phyloP scores from a whole-genome alignment of 495 filamentous ascomycete species.

The Penicillium egyptiacum region DNA sequence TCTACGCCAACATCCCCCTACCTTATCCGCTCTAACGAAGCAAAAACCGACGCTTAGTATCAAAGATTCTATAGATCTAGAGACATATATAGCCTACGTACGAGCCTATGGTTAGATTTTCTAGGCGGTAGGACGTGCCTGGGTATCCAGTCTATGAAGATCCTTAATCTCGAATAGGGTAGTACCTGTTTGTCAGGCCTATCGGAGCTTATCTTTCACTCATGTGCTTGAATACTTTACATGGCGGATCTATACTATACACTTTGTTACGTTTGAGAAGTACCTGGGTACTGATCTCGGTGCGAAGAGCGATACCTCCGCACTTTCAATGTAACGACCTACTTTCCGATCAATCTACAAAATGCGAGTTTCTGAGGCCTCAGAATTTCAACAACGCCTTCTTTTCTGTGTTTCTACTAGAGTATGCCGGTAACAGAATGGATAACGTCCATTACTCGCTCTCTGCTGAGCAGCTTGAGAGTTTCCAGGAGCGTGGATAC shows the following conservation, averaged over 20 bases:
- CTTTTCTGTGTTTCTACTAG: neutral
- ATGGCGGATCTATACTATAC: neutral
- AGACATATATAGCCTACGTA: too few species aligned
- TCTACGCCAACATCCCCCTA: too few species aligned
- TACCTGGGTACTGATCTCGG: constrained; percentile 6
- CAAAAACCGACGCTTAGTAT: too few species aligned
- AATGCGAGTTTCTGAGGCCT: neutral
- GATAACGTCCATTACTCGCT: constrained; percentile 28
- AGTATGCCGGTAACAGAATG: constrained; percentile 11
- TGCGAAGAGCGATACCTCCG: constrained; percentile 14
- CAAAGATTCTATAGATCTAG: too few species aligned
- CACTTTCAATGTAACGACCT: neutral
- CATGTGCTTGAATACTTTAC: constrained; percentile 1
- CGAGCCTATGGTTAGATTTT: too few species aligned
- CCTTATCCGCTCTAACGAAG: too few species aligned
- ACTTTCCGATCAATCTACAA: constrained; percentile 8
- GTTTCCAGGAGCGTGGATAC: constrained; percentile 43
- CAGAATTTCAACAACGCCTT: too few species aligned
- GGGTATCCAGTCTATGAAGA: too few species aligned
- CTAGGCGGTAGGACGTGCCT: too few species aligned
- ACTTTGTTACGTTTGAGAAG: neutral
- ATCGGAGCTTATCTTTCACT: neutral
- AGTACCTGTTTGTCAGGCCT: neutral
- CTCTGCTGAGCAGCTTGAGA: constrained; percentile 32
- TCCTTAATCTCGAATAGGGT: neutral